Evolutionary conservation across 192 early-diverging fungal genomes (phyloP).

Genomic region (Allomyces macrogynus): DNA sequence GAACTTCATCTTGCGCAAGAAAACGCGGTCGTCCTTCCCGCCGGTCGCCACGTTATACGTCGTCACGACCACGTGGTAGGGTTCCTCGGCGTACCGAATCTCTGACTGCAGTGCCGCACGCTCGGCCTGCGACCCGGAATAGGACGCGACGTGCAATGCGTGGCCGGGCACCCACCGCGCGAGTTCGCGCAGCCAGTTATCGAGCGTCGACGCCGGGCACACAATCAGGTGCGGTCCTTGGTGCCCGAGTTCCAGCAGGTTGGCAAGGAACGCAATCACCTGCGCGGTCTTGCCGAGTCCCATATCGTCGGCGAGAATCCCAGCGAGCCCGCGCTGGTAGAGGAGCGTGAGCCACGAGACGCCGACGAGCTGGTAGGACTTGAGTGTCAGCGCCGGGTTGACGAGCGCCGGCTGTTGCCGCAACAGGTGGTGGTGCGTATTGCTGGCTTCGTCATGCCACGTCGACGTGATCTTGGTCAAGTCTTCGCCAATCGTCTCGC

Average conservation of each 20-base stretch:
- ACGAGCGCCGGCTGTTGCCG: conserved; percentile 34
- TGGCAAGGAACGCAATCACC: conserved; percentile 59
- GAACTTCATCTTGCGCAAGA: conserved; percentile 42
- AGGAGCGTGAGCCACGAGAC: conserved; percentile 66
- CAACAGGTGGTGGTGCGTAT: conserved; percentile 12
- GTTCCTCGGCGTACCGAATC: conserved; percentile 18
- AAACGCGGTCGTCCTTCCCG: conserved; percentile 43
- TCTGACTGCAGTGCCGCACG: conserved; percentile 29
- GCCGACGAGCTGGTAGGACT: conserved; percentile 70
- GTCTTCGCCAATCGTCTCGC: conserved; percentile 16
- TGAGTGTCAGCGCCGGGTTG: conserved; percentile 39
- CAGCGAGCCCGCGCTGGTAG: conserved; percentile 47
- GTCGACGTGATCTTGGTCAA: conserved; percentile 15
- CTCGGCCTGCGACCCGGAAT: conserved; percentile 39
- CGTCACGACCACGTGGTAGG: conserved; percentile 50
- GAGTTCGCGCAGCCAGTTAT: conserved; percentile 84
- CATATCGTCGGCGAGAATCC: conserved; percentile 66
- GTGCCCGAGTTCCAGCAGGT: conserved; percentile 24
- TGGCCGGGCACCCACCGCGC: conserved; percentile 40
- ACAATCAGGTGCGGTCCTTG: conserved; percentile 55
- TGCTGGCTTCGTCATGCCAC: conserved; percentile 17
- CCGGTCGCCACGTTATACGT: conserved; percentile 63
- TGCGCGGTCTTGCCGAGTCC: conserved; percentile 86
- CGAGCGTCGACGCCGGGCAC: conserved; percentile 70
- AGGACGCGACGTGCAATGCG: conserved; percentile 26